Percentiles rank a stretch among this genome's conserved stretches.
These are phyloP conservation scores for Dendrostoma leiphaemia DNA, from an alignment of 2,329 filamentous ascomycete species.

Conservation along the genomic window DNA sequence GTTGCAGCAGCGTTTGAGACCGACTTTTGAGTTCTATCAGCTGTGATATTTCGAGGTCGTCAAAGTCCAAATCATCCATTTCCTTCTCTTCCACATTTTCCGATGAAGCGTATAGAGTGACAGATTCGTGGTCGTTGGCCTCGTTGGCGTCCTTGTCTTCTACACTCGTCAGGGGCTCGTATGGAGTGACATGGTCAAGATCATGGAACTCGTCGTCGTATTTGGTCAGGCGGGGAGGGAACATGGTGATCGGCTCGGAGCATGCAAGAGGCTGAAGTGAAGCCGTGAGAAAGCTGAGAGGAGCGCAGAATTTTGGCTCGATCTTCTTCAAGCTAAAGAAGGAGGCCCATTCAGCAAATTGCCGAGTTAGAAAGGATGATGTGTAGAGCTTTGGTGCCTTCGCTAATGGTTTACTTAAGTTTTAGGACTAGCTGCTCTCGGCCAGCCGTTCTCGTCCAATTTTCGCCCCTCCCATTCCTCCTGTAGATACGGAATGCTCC, in stretches of 20 bases:
- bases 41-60: background rate
- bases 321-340: no score
- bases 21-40: background rate
- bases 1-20: background rate
- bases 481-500: no score
- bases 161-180: background rate
- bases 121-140: background rate
- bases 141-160: slow-evolving; percentile 1
- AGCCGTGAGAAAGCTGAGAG: no score
- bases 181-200: background rate
- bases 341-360: no score
- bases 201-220: no score
- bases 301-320: no score
- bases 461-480: background rate
- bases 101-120: background rate
- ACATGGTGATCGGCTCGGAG: no score
- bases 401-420: no score
- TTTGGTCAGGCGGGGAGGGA: no score
- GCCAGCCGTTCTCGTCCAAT: background rate
- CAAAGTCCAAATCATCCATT: background rate
- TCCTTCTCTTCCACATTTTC: slow-evolving; percentile 7
- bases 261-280: no score
- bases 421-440: background rate
- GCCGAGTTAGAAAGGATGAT: no score
- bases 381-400: no score